Base-by-base conservation (phyloP, 2,329 filamentous ascomycete genomes). In the Boeremia exigua region DNA sequence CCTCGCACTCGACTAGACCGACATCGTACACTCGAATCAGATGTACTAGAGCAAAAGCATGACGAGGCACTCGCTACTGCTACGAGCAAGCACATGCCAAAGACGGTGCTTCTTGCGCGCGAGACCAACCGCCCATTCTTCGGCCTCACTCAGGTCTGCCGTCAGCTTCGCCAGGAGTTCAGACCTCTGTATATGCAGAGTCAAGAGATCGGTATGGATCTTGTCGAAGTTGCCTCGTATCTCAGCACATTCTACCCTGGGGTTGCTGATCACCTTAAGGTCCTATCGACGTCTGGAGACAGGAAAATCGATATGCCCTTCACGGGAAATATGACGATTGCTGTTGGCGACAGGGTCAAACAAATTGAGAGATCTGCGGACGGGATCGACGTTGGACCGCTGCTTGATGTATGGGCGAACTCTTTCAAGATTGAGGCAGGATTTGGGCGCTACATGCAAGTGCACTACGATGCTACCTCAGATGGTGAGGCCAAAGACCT, bases 401-500 rank as follows among this genome's bases (percentile, higher is more conserved):
- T 72, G 8, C 58, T 73, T 9, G 57, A 68, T 8, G 37, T 68
- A 2, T 73, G 69, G 69, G 69, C 69, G 5, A 72, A 73, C 43
- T 63, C 58, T 11, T 50, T 58, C 38, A 65, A 63, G 42, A 63
- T 73, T 17, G 61, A 70, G 43, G 66, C 67, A 9, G 69, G 66
- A 2, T 72, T 73, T 33, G 69, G 70, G 8, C 61, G 69, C 6
- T 73, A 72, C 28, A 37, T 61, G n/a, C 54, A 56, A 14, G 19
- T 9, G 3, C 12, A 30, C 4, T 68, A 68, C 32, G 15, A 48
- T 3, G 58, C 63, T 3, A 54, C 59, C 30, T n/a, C n/a, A 6
- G 69, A 73, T 36, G 68, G 67, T 2, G 69, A 73, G 29, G 65
- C 67, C 7, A 73, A 72, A 49, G 70, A 73, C 37, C 48, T 73